Evolutionary conservation across 257 asterid genomes (phyloP).

Genomic region (Rhazya stricta): DNA sequence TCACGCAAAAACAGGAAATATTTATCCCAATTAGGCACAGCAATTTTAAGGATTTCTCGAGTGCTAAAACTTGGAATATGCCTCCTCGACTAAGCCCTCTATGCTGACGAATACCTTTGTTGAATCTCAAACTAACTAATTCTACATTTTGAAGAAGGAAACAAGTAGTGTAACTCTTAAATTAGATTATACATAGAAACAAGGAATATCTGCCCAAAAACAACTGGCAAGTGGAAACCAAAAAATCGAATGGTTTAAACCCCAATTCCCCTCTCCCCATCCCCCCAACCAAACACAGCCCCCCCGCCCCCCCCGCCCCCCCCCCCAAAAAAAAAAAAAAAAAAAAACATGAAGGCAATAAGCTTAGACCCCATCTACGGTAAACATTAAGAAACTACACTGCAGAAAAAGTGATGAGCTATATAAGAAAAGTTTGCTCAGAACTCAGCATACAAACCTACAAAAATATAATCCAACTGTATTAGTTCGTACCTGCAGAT

Average conservation of each 20-base stretch:
- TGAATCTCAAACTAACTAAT: background rate
- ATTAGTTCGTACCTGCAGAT: conserved; percentile 7
- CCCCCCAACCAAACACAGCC: too few relatives aligned
- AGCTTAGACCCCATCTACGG: background rate
- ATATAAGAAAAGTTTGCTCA: background rate
- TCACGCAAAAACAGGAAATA: background rate
- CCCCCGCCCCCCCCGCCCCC: too few relatives aligned
- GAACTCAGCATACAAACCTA: background rate
- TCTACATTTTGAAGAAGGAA: background rate
- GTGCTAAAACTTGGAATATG: too few relatives aligned
- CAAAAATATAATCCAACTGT: background rate
- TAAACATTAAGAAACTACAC: background rate
- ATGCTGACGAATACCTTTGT: background rate
- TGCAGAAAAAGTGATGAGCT: background rate
- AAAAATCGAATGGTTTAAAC: background rate
- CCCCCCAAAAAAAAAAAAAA: background rate
- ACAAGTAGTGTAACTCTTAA: background rate
- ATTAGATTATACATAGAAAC: background rate
- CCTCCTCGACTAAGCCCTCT: background rate
- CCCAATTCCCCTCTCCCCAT: too few relatives aligned
- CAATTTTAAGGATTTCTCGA: background rate
- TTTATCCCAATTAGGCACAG: background rate
- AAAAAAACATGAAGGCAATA: background rate
- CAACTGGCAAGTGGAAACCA: too few relatives aligned
- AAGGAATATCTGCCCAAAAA: background rate